These are phyloP conservation scores for Diplodia intermedia DNA, from an alignment of 2,329 filamentous ascomycete species.

Conservation along the genomic window DNA sequence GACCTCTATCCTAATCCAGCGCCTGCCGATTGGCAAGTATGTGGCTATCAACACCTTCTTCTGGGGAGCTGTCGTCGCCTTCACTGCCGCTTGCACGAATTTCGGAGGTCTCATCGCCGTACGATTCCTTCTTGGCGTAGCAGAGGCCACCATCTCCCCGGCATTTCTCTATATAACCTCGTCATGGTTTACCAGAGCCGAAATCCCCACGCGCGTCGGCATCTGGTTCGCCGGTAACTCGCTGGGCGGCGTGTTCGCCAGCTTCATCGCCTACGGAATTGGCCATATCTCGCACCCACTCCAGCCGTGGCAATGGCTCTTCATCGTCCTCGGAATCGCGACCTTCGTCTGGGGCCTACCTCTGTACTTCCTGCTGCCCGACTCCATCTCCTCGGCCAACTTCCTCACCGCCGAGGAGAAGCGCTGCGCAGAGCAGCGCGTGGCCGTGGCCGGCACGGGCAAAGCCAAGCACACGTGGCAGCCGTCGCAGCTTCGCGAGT, in stretches of 20 bases:
- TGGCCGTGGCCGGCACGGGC: slow-evolving; percentile 50
- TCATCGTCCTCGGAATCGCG: slow-evolving; percentile 54
- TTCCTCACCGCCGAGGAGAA: slow-evolving; percentile 37
- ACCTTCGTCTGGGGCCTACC: slow-evolving; percentile 53
- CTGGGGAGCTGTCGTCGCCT: slow-evolving; percentile 58
- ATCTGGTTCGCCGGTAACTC: slow-evolving; percentile 58
- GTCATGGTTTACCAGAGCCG: slow-evolving; percentile 36
- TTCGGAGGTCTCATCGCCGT: slow-evolving; percentile 41
- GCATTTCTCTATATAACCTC: slow-evolving; percentile 41
- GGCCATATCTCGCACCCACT: slow-evolving; percentile 37
- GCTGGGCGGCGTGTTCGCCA: slow-evolving; percentile 56
- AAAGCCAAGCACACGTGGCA: slow-evolving; percentile 76
- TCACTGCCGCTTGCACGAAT: slow-evolving; percentile 37
- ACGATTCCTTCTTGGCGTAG: slow-evolving; percentile 43
- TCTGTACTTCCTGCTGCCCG: slow-evolving; percentile 52
- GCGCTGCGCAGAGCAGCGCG: slow-evolving; percentile 37
- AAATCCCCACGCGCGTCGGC: slow-evolving; percentile 56
- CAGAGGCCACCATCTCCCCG: slow-evolving; percentile 38
- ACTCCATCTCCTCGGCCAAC: slow-evolving; percentile 42
- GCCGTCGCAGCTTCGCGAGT: slow-evolving; percentile 63
- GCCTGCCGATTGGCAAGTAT: slow-evolving; percentile 57
- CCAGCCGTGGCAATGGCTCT: slow-evolving; percentile 55
- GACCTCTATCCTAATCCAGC: slow-evolving; percentile 57
- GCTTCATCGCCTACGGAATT: slow-evolving; percentile 31
- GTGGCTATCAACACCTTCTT: slow-evolving; percentile 57